These are phyloP conservation scores for Pycnococcus provasolii DNA, from an alignment of 139 green algal species.

Conservation along the genomic window DNA sequence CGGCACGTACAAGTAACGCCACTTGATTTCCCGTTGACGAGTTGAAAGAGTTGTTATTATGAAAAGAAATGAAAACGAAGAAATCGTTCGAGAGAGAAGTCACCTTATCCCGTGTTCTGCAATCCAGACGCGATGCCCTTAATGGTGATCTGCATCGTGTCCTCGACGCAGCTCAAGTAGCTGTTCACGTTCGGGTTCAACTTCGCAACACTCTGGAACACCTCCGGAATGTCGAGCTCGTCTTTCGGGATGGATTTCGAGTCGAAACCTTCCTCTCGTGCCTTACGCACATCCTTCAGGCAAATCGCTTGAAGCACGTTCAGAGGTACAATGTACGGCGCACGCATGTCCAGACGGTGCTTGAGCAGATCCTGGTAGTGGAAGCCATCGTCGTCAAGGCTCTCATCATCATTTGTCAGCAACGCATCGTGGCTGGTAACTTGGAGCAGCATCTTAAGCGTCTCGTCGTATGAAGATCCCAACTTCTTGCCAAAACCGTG, in stretches of 20 bases:
- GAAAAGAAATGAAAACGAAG: too few relatives aligned
- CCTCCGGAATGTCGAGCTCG: conserved; percentile 3
- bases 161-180: conserved; percentile 31
- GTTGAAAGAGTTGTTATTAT: too few relatives aligned
- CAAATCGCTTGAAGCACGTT: conserved; percentile 87
- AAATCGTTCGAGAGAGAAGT: too few relatives aligned
- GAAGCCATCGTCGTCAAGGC: not conserved
- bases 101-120: conserved; percentile 85
- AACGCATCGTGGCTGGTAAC: not conserved
- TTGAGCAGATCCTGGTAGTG: conserved; percentile 36
- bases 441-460: conserved; percentile 20
- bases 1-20: too few relatives aligned
- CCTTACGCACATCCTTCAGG: conserved; percentile 47
- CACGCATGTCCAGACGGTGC: conserved; percentile 70
- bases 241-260: conserved; percentile 10
- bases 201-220: not conserved
- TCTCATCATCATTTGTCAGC: not conserved
- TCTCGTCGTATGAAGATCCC: conserved; percentile 20
- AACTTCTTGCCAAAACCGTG: conserved; percentile 28
- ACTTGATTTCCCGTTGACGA: too few relatives aligned
- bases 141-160: conserved; percentile 71
- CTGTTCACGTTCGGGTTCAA: conserved; percentile 30
- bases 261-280: not conserved
- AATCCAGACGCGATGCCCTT: conserved; percentile 95
- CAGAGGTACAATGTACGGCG: conserved; percentile 80